phyloP scores from a whole-genome alignment of 2,329 filamentous ascomycete genomes.

The Colletotrichum zoysiae region DNA sequence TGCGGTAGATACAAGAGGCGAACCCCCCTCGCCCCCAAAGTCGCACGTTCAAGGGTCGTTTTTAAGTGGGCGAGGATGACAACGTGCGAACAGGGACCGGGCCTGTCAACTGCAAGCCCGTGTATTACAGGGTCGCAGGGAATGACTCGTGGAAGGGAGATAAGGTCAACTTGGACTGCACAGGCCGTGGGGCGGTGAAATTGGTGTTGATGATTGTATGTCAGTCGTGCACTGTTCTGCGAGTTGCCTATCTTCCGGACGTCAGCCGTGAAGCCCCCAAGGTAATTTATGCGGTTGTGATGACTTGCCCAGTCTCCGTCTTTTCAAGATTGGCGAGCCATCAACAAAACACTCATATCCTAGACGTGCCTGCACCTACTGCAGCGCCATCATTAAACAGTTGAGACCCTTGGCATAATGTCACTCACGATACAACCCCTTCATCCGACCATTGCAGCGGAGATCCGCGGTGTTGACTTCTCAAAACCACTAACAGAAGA shows the following conservation, averaged over 20 bases:
- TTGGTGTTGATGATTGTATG: not conserved
- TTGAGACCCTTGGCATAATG: conserved; percentile 30
- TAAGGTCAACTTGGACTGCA: conserved; percentile 22
- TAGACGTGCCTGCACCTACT: not conserved
- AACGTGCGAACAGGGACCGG: not conserved
- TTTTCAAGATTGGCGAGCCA: not conserved
- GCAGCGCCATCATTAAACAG: not conserved
- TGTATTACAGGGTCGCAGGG: not conserved
- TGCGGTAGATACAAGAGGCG: not conserved
- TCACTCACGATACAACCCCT: conserved; percentile 46
- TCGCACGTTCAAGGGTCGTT: not conserved
- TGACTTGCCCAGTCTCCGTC: not conserved
- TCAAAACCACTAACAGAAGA: conserved; percentile 5
- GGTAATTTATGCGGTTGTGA: too few species aligned
- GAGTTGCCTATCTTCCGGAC: not conserved
- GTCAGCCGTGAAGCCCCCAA: not conserved
- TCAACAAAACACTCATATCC: not conserved
- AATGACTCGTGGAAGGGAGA: conserved; percentile 28
- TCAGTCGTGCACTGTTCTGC: not conserved
- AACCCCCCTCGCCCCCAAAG: not conserved
- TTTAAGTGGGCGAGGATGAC: not conserved
- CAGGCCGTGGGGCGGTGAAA: conserved; percentile 21
- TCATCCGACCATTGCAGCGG: conserved; percentile 48
- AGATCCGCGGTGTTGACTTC: conserved; percentile 36
- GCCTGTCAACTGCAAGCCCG: conserved; percentile 22